phyloP scores from a whole-genome alignment of 2,329 filamentous ascomycete genomes.

The Fusarium sp. region DNA sequence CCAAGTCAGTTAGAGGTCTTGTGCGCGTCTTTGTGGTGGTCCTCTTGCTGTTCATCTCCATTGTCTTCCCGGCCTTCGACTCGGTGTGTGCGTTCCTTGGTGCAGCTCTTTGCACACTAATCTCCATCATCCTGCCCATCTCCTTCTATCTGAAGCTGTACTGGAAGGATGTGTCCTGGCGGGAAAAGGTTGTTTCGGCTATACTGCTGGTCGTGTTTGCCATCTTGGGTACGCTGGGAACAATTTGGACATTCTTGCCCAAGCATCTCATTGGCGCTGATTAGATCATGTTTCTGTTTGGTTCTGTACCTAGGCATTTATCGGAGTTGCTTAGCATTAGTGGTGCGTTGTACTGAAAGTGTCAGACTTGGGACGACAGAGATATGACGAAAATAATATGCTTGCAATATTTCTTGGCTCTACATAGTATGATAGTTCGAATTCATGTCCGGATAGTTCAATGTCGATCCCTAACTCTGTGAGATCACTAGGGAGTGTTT shows the following conservation, averaged over 20 bases:
- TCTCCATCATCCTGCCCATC: slow-evolving; percentile 90
- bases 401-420: background rate
- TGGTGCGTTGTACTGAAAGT: slow-evolving; percentile 1
- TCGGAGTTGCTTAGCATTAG: slow-evolving; percentile 21
- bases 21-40: slow-evolving; percentile 76
- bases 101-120: slow-evolving; percentile 89
- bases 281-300: slow-evolving; percentile 18
- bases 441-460: no score
- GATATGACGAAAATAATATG: slow-evolving; percentile 25
- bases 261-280: slow-evolving; percentile 76
- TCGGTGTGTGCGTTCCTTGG: slow-evolving; percentile 93
- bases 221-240: slow-evolving; percentile 80
- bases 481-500: background rate
- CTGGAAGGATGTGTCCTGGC: slow-evolving; percentile 73
- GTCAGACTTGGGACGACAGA: slow-evolving; percentile 3
- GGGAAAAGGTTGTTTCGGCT: slow-evolving; percentile 77
- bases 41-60: slow-evolving; percentile 81
- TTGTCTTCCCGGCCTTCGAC: slow-evolving; percentile 81
- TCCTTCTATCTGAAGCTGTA: slow-evolving; percentile 94
- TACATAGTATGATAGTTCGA: background rate
- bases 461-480: background rate
- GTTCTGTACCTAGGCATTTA: slow-evolving; percentile 23
- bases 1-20: slow-evolving; percentile 63
- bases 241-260: slow-evolving; percentile 88
- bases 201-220: slow-evolving; percentile 76